phyloP scores from a whole-genome alignment of 768 basidiomycete species.

The Boletus sp. region DNA sequence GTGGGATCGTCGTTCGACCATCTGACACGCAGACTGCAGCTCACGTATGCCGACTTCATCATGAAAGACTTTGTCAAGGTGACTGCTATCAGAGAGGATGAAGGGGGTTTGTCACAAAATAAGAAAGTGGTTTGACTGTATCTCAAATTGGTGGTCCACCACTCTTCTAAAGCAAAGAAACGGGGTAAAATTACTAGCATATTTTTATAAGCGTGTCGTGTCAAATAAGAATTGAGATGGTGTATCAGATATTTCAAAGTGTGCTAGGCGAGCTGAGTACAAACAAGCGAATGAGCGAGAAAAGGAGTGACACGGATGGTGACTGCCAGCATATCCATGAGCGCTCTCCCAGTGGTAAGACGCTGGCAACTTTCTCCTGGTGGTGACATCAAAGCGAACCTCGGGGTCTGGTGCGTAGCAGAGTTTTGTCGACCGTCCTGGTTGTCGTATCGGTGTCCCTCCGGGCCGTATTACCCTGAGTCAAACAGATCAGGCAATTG shows the following conservation, averaged over 20 bases:
- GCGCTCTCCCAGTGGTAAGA: neutral
- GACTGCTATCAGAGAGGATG: constrained; percentile 56
- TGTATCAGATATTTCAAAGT: neutral
- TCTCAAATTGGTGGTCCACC: neutral
- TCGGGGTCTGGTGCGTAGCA: neutral
- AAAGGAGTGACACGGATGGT: too few relatives aligned
- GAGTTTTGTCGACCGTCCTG: too few relatives aligned
- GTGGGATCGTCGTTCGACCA: neutral
- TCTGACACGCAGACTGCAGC: constrained; percentile 37
- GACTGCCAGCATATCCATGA: neutral
- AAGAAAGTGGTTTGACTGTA: constrained; percentile 13
- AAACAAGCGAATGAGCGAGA: neutral
- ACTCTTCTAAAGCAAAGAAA: neutral
- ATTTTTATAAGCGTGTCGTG: neutral
- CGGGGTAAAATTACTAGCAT: neutral
- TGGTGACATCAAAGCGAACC: neutral
- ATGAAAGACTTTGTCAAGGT: constrained; percentile 70
- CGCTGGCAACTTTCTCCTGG: neutral
- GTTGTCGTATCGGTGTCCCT: neutral
- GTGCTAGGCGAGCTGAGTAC: neutral
- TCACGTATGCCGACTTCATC: constrained; percentile 64
- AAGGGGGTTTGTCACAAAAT: constrained; percentile 29
- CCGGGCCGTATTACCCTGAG: neutral
- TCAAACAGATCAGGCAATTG: neutral
- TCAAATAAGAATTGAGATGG: neutral